Conservation (phyloP, 306 rosid genomes). For the Acmispon strigosus region DNA sequence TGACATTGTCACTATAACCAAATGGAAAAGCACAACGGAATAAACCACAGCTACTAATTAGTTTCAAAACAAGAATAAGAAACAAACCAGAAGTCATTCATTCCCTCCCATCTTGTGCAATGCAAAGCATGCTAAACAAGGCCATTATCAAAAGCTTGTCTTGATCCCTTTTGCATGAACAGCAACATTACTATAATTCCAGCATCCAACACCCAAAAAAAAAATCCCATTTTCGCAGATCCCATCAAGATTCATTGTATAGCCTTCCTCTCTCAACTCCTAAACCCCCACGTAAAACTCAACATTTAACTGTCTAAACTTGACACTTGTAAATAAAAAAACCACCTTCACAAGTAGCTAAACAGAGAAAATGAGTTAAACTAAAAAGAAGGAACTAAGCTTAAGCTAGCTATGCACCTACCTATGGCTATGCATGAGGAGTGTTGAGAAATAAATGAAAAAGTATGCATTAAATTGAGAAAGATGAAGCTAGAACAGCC, state of each 20-base stretch:
- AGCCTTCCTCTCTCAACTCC: conserved; percentile 15
- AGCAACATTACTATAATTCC: conserved; percentile 25
- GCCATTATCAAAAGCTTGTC: conserved; percentile 19
- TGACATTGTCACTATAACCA: conserved; percentile 21
- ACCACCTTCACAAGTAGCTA: conserved; percentile 14
- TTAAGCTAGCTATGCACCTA: neutral
- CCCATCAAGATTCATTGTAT: conserved; percentile 32
- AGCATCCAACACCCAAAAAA: conserved; percentile 40
- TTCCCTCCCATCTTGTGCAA: conserved; percentile 21
- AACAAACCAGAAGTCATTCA: conserved; percentile 23
- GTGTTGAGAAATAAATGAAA: conserved; percentile 14
- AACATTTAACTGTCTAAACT: conserved; percentile 1
- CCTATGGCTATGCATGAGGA: neutral
- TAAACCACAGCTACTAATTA: conserved; percentile 1
- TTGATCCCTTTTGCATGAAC: conserved; percentile 40
- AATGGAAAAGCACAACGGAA: conserved; percentile 22
- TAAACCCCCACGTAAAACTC: conserved; percentile 16
- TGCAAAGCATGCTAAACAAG: conserved; percentile 21
- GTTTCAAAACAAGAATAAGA: conserved; percentile 22
- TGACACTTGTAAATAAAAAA: conserved; percentile 19
- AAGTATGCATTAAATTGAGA: conserved; percentile 34
- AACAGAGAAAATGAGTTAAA: neutral
- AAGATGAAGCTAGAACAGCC: conserved; percentile 26
- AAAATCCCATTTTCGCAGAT: conserved; percentile 21
- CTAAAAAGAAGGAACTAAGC: neutral